Percentiles rank a stretch among this genome's conserved stretches.
These are phyloP conservation scores for Heterobasidion annosum DNA, from an alignment of 1,284 basidiomycete species.

Conservation along the genomic window DNA sequence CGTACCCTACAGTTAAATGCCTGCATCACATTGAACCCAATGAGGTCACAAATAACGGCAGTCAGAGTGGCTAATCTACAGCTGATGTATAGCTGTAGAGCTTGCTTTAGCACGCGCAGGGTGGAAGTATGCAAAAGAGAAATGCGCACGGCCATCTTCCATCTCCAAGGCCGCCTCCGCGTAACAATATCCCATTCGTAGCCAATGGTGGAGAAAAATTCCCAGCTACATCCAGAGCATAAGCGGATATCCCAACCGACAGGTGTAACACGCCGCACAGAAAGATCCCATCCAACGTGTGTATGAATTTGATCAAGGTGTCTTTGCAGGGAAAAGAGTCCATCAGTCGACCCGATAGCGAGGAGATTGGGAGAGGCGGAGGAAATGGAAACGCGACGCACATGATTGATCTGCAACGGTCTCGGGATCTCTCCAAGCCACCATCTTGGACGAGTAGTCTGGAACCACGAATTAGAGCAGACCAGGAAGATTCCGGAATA, in stretches of 20 bases:
- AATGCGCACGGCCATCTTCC: constrained; percentile 4
- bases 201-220: constrained; percentile 1
- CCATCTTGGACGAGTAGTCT: neutral
- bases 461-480: no score
- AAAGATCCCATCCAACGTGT: neutral
- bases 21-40: constrained; percentile 4
- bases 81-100: constrained; percentile 2
- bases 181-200: constrained; percentile 7
- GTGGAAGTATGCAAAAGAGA: neutral
- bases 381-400: neutral
- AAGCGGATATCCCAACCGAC: neutral
- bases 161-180: constrained; percentile 3
- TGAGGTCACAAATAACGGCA: neutral
- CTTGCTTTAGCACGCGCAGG: neutral
- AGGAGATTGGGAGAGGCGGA: neutral
- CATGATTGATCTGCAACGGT: neutral
- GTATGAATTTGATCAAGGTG: neutral
- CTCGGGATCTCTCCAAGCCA: neutral
- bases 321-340: neutral
- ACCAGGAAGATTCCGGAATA: no score
- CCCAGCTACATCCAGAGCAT: constrained; percentile 5
- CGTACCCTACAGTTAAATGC: constrained; percentile 1
- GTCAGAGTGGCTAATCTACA: neutral
- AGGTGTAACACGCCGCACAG: neutral
- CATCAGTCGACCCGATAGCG: neutral